These are phyloP conservation scores for Pyricularia grisea DNA, from an alignment of 2,329 filamentous ascomycete genomes.

Conservation along the genomic window DNA sequence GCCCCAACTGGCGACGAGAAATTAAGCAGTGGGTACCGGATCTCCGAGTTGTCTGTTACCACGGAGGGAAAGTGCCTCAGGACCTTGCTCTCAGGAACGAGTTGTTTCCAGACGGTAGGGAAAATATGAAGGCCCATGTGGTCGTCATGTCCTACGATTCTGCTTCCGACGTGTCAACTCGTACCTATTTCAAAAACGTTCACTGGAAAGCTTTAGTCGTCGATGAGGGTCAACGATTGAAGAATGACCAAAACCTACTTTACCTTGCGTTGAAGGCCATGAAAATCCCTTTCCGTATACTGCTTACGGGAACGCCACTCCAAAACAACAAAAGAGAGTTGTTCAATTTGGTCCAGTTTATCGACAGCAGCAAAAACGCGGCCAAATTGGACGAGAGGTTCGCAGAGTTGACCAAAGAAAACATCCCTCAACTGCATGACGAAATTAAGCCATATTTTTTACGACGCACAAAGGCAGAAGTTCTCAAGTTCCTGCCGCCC, in stretches of 20 bases:
- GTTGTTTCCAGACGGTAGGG: conserved; percentile 60
- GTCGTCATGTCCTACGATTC: conserved; percentile 95
- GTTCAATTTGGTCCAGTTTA: conserved; percentile 93
- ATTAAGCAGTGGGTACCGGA: conserved; percentile 88
- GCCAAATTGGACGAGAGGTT: conserved; percentile 67
- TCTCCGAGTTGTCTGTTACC: conserved; percentile 84
- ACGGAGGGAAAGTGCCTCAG: conserved; percentile 66
- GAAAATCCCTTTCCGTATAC: conserved; percentile 71
- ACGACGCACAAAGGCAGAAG: conserved; percentile 77
- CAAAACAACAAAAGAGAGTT: conserved; percentile 94
- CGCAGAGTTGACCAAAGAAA: conserved; percentile 70
- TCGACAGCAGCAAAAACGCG: conserved; percentile 65
- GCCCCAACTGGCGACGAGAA: conserved; percentile 94
- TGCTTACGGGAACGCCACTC: conserved; percentile 84
- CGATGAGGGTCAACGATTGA: conserved; percentile 90
- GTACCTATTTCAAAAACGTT: conserved; percentile 56
- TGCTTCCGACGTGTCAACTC: conserved; percentile 62
- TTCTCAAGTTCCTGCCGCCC: conserved; percentile 82
- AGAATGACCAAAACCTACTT: conserved; percentile 80
- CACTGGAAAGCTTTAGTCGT: conserved; percentile 85
- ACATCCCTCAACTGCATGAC: conserved; percentile 69
- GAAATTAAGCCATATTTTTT: conserved; percentile 67
- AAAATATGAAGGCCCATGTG: conserved; percentile 74
- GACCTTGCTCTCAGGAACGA: conserved; percentile 75
- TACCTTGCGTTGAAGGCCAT: conserved; percentile 67